Conservation (phyloP, 768 basidiomycete genomes). For the Asterophora lycoperdoides region DNA sequence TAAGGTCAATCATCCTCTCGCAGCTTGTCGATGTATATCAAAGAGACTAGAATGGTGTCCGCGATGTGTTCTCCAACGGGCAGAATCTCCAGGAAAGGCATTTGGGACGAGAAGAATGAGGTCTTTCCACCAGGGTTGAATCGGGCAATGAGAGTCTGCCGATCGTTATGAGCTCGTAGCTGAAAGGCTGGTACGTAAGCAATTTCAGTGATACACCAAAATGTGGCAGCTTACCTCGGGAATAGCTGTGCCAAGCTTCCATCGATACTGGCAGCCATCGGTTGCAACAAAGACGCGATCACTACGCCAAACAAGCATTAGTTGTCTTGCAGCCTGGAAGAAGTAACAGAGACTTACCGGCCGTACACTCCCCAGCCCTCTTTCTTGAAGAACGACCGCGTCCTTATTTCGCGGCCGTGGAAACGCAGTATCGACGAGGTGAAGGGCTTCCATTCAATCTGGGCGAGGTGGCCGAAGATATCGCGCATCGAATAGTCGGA, state of each 20-base stretch:
- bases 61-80: slow-evolving; percentile 25
- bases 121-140: slow-evolving; percentile 13
- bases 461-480: slow-evolving; percentile 17
- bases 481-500: slow-evolving; percentile 2
- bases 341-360: slow-evolving; percentile 13
- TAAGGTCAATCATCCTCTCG: slow-evolving; percentile 19
- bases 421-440: slow-evolving; percentile 17
- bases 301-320: slow-evolving; percentile 7
- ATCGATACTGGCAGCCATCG: slow-evolving; percentile 21
- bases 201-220: neutral
- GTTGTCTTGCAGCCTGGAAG: neutral
- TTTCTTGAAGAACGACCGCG: slow-evolving; percentile 22
- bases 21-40: slow-evolving; percentile 28
- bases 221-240: slow-evolving; percentile 11
- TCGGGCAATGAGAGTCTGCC: slow-evolving; percentile 17
- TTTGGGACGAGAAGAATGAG: slow-evolving; percentile 10
- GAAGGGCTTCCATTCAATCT: slow-evolving; percentile 21
- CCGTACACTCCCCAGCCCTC: slow-evolving; percentile 20
- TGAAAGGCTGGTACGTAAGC: neutral
- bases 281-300: slow-evolving; percentile 21
- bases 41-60: slow-evolving; percentile 29
- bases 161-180: slow-evolving; percentile 14
- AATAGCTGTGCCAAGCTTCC: slow-evolving; percentile 17
- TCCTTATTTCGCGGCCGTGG: slow-evolving; percentile 17
- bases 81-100: slow-evolving; percentile 24